A percentile compares a stretch with the other conserved stretches of the same genome.
Evolutionary conservation across 208 protist genomes (phyloP).

Genomic region (Acanthamoeba comandoni): DNA sequence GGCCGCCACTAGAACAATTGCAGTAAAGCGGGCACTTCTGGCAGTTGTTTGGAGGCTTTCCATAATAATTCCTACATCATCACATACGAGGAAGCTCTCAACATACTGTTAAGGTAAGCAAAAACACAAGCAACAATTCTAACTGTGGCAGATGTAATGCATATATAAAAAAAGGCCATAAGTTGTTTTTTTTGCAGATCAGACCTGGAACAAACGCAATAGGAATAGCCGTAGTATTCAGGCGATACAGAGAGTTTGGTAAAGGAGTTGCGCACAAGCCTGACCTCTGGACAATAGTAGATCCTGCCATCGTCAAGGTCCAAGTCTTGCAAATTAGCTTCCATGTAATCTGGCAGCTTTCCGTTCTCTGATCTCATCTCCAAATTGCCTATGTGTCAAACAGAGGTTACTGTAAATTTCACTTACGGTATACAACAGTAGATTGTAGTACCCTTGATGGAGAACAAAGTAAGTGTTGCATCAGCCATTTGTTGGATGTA

Average conservation of each 20-base stretch:
- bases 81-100: too few species aligned
- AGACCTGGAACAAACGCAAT: not conserved
- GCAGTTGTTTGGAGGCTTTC: not conserved
- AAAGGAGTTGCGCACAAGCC: not conserved
- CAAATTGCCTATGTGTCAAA: not conserved
- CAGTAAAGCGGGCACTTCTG: not conserved
- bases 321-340: not conserved
- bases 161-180: not conserved
- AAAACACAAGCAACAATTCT: not conserved
- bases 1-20: not conserved
- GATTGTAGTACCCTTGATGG: not conserved
- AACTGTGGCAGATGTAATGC: not conserved
- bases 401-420: not conserved
- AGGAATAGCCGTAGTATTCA: slow-evolving; percentile 5
- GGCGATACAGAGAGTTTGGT: not conserved
- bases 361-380: not conserved
- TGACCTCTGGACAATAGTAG: not conserved
- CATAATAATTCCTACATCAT: slow-evolving; percentile 3
- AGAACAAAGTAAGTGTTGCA: not conserved
- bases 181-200: too few species aligned
- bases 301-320: not conserved
- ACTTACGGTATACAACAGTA: too few species aligned
- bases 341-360: not conserved
- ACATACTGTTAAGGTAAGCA: not conserved
- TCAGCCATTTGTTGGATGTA: not conserved